Evolutionary conservation across 2,329 filamentous ascomycete species (phyloP), one percentile per base, ranked within the genome.

Genomic region (Colletotrichum sansevieriae): DNA sequence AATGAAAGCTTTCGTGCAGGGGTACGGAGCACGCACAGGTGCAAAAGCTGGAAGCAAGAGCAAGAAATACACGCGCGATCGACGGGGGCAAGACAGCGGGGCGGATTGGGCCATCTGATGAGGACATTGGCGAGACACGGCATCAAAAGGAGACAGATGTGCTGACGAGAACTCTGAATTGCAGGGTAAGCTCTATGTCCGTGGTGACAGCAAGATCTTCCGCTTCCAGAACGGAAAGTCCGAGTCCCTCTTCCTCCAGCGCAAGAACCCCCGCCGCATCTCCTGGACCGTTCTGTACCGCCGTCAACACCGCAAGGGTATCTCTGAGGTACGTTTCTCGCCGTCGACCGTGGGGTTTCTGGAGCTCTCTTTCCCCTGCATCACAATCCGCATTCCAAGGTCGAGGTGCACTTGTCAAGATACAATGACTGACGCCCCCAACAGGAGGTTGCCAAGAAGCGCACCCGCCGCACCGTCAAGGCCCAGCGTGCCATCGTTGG

Each of bases 161-260:
- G 62, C 78, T 80, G 74, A 80, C 73, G 54, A 55, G 71, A 33
- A 60, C 58, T 71, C 70, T 70, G 60, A 65, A 58, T 60, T 79
- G 81, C 83, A 98, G 96, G 96, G 96, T 89, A 98, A 98, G 90
- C 92, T 99, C 88, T 99, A 95, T 89, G 88, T 99, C 90, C 94
- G 96, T 86, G 95, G 95, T 83, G 96, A 99, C 90, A 97, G 93
- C 94, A 99, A 98, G 90, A 91, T 98, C 90, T 99, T 99, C 93
- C 95, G 96, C 83, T 99, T 99, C 93, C 94, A 97, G 87, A 98
- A 97, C 87, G 94, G 96, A 89, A 99, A 99, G 89, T 95, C 94
- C 86, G 96, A 99, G 88, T 97, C 94, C 77, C 93, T 99, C 77
- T 99, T 99, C 91, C 93, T 98, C 78, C 96, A 99, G 91, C 95